Evolutionary conservation across 495 filamentous ascomycete genomes (phyloP).

Genomic region (Neurospora terricola): DNA sequence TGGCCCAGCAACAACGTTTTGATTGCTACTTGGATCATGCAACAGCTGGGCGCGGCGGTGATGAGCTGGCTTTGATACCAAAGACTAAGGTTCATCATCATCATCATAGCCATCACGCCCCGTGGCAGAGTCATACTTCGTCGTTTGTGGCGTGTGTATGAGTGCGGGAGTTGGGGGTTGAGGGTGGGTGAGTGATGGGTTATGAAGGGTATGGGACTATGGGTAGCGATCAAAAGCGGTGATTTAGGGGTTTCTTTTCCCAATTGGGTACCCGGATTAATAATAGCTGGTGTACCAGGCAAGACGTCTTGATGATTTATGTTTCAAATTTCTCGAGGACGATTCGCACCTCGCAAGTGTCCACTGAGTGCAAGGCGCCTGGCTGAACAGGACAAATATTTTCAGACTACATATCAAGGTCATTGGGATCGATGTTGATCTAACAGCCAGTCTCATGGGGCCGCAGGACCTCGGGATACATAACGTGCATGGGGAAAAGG

Average conservation of each 20-base stretch:
- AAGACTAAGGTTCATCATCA: slow-evolving; percentile 5
- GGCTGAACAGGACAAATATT: background rate
- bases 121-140: background rate
- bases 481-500: background rate
- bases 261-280: background rate
- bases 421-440: background rate
- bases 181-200: background rate
- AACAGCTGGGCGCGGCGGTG: background rate
- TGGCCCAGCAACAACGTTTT: background rate
- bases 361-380: background rate
- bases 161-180: background rate
- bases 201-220: background rate
- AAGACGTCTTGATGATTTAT: too few species aligned
- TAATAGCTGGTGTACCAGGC: background rate
- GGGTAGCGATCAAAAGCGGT: background rate
- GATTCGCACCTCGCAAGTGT: background rate
- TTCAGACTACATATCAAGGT: background rate
- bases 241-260: background rate
- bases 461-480: background rate
- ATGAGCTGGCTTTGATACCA: slow-evolving; percentile 11
- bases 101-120: background rate
- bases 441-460: background rate
- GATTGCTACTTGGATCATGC: background rate
- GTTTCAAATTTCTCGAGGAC: too few species aligned
- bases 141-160: background rate